Percentiles rank a stretch among this genome's conserved stretches.
phyloP scores from a whole-genome alignment of 2,329 filamentous ascomycete genomes.

The Epichloe gansuensis region DNA sequence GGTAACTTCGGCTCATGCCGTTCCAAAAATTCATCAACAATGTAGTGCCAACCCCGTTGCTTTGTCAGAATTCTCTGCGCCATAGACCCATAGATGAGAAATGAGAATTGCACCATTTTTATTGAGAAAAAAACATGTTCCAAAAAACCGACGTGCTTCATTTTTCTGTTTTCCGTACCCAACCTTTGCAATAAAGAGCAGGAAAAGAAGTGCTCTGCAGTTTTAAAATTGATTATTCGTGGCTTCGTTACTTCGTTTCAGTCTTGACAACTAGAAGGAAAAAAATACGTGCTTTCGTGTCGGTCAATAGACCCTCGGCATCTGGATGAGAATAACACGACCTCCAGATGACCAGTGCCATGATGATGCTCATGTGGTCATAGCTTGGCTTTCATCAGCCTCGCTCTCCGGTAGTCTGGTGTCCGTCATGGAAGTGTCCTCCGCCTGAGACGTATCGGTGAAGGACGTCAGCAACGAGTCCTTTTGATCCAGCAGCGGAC shows the following conservation, averaged over 20 bases:
- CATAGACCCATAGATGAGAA: neutral
- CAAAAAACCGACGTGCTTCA: no score
- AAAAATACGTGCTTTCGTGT: neutral
- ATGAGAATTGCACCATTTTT: no score
- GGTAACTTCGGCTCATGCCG: neutral
- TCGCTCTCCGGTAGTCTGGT: constrained; percentile 15
- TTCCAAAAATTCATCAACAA: neutral
- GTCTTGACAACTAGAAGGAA: neutral
- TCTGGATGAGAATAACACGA: neutral
- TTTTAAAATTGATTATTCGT: neutral
- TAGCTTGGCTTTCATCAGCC: constrained; percentile 6
- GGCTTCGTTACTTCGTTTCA: constrained; percentile 2
- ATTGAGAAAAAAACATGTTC: no score
- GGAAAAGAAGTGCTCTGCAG: neutral
- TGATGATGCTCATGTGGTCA: neutral
- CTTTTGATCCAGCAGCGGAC: constrained; percentile 14
- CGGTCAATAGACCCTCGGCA: neutral
- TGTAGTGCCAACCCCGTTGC: neutral
- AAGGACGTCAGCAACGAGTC: constrained; percentile 13
- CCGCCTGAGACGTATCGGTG: constrained; percentile 9
- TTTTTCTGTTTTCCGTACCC: neutral
- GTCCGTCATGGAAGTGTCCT: constrained; percentile 14
- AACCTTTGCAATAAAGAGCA: neutral
- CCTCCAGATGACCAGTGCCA: neutral
- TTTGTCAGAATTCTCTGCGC: neutral